Base-by-base conservation (phyloP, 129 eudicot genomes). In the Flaveria robusta region DNA sequence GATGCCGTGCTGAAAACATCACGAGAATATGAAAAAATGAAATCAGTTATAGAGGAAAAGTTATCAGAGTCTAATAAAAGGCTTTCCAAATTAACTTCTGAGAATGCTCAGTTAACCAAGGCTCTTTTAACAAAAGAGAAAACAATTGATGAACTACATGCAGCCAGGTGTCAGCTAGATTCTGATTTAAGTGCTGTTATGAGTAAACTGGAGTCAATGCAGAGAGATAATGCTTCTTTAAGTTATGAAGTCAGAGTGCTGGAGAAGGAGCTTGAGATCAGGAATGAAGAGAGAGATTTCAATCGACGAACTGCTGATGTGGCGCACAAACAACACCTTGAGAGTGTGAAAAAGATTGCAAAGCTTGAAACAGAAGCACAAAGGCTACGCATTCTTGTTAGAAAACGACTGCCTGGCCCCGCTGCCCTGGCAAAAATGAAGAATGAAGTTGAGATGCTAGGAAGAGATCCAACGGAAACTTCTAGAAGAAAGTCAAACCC, bases 371-470 rank as follows among this genome's bases (percentile, higher is more conserved):
- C 93, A 0, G 98, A 94, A 43, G 93, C 92, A 54, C 97, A 94
- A 54, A 86, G 92, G 54, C 74, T 94, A 46, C 97, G 98, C 10
- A 51, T 89, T 70, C 91, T 94, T 45, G 92, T 94, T 31, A 80
- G 88, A 8, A 91, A 91, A 76, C 81, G 98, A 65, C 77, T 94
- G 59, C 98, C 97, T 0, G 98, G 98, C n/a, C 97, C 98, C 0
- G 97, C 96, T 39, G 93, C 88, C 74, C 71, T 91, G 67, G 83
- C 87, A 2, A 94, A 87, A 78, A 94, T 94, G 98, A 94, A 84
- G 72, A 88, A 75, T 68, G 97, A 91, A 83, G 96, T 91, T 27
- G 88, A 86, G 72, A 83, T 85, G 70, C 85, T 91, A n/a, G 86
- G 88, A 37, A 91, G 75, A 83, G 89, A 83, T 72, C 85, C 79